These are phyloP conservation scores for Diaporthe eres DNA, from an alignment of 2,329 filamentous ascomycete species.

Conservation along the genomic window DNA sequence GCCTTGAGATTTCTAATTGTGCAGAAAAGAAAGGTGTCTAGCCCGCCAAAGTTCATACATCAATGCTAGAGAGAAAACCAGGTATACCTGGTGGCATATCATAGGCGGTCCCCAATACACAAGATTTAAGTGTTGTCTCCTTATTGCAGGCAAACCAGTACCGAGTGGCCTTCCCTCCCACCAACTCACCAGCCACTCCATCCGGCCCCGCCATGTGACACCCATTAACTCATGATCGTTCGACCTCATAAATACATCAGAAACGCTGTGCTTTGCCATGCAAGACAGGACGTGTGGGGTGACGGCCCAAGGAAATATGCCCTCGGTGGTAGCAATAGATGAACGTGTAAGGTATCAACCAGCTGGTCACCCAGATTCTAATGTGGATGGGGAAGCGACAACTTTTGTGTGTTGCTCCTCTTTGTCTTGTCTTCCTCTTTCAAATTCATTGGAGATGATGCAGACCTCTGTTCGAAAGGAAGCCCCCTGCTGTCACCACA, in stretches of 20 bases:
- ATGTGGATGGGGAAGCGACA: constrained; percentile 18
- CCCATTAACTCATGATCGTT: constrained; percentile 35
- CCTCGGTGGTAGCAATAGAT: constrained; percentile 19
- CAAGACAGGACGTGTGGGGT: constrained; percentile 22
- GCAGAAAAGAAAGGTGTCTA: neutral
- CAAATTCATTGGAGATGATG: constrained; percentile 2
- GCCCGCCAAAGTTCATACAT: neutral
- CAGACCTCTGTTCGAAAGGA: neutral
- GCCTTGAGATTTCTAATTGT: neutral
- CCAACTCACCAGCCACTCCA: neutral
- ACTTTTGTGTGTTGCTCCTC: constrained; percentile 32
- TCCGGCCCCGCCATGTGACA: neutral
- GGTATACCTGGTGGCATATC: neutral
- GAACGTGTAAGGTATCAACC: constrained; percentile 22
- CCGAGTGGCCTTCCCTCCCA: neutral
- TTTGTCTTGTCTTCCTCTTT: constrained; percentile 21
- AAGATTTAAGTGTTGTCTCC: neutral
- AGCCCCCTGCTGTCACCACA: neutral
- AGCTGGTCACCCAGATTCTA: constrained; percentile 36
- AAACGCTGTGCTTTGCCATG: constrained; percentile 41
- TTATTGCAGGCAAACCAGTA: neutral
- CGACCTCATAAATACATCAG: constrained; percentile 35
- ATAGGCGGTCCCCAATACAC: neutral
- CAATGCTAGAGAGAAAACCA: no score
- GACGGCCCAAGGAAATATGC: neutral